These are phyloP conservation scores for Leccinum incarnatum DNA, from an alignment of 768 basidiomycete species.

Conservation along the genomic window DNA sequence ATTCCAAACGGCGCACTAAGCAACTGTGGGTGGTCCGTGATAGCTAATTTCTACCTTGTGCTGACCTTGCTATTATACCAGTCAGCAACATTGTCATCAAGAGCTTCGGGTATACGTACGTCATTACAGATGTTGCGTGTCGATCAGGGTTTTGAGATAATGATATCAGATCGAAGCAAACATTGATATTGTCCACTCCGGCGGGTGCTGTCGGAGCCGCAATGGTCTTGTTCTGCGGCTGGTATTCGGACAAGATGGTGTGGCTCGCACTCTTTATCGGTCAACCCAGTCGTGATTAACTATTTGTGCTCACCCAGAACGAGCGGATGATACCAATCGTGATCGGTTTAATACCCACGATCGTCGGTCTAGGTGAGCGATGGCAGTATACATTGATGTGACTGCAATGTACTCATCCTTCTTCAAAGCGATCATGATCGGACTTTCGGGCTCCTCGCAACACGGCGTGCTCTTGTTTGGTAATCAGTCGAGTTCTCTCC, in stretches of 20 bases:
- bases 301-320: constrained; percentile 31
- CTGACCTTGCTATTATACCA: constrained; percentile 19
- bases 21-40: constrained; percentile 46
- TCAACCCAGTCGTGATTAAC: not conserved
- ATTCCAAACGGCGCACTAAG: constrained; percentile 64
- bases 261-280: not conserved
- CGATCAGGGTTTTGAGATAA: not conserved
- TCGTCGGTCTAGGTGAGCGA: constrained; percentile 49
- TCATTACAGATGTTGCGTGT: not conserved
- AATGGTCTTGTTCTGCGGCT: constrained; percentile 53
- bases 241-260: constrained; percentile 66
- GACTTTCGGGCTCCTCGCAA: constrained; percentile 44
- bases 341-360: constrained; percentile 55
- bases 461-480: constrained; percentile 59
- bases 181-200: constrained; percentile 58
- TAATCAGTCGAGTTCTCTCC: constrained; percentile 17
- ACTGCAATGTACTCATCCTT: not conserved
- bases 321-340: constrained; percentile 63
- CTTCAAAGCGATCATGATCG: constrained; percentile 48
- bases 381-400: not conserved
- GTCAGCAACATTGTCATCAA: constrained; percentile 64
- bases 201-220: constrained; percentile 48
- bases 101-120: constrained; percentile 62
- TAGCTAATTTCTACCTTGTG: not conserved
- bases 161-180: constrained; percentile 50